These are phyloP conservation scores for Opeltia flavorubescens DNA, from an alignment of 495 filamentous ascomycete species.

Conservation along the genomic window DNA sequence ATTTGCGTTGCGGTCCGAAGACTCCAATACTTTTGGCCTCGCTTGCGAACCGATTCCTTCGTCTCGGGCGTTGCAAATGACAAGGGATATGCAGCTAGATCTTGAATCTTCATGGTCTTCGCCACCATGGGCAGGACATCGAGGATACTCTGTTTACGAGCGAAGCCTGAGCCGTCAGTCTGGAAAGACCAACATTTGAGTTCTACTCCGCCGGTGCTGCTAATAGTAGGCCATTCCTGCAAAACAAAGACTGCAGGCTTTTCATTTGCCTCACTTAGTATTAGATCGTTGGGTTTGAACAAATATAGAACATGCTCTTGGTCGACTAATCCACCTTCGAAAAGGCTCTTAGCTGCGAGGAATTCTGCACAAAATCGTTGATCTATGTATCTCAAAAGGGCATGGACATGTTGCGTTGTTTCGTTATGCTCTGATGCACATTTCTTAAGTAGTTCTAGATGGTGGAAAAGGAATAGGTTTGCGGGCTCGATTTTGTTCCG, in stretches of 20 bases:
- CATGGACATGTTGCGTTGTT: background rate
- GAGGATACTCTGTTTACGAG: background rate
- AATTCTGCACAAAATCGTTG: background rate
- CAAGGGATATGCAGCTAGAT: constrained; percentile 7
- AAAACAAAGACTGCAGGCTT: constrained; percentile 4
- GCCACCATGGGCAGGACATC: background rate
- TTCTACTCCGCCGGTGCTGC: background rate
- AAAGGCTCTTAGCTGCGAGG: constrained; percentile 9
- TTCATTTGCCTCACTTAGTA: background rate
- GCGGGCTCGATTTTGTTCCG: background rate
- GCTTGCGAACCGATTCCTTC: background rate
- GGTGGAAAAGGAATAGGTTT: constrained; percentile 3
- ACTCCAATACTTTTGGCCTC: constrained; percentile 9
- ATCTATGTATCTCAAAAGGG: constrained; percentile 1
- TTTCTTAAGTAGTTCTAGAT: background rate
- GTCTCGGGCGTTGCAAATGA: constrained; percentile 2
- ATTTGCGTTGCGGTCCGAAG: constrained; percentile 4
- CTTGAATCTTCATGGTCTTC: constrained; percentile 1
- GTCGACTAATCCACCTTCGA: background rate
- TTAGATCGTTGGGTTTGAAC: constrained; percentile 8
- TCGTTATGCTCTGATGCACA: background rate
- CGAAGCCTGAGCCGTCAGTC: background rate
- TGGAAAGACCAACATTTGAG: constrained; percentile 8
- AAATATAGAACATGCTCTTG: constrained; percentile 5
- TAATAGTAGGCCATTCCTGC: background rate